A percentile compares a stretch with the other conserved stretches of the same genome.
phyloP scores from a whole-genome alignment of 2,329 filamentous ascomycete genomes.

The Talaromyces piceae region DNA sequence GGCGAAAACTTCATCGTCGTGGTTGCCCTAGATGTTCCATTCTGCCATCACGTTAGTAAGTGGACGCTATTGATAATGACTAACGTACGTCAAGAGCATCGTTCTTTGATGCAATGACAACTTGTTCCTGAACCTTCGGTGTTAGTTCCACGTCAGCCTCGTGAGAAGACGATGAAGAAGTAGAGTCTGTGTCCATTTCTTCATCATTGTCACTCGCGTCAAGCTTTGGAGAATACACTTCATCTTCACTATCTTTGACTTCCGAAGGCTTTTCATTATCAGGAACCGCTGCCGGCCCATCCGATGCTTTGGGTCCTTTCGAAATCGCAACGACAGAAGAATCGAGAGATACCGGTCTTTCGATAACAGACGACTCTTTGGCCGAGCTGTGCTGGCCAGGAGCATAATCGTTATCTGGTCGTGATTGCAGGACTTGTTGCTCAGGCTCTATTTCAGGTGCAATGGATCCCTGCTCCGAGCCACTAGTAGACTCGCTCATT shows the following conservation, averaged over 20 bases:
- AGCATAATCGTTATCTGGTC: not conserved
- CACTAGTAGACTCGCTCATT: slow-evolving; percentile 33
- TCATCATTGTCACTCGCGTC: slow-evolving; percentile 16
- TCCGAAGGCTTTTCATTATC: slow-evolving; percentile 53
- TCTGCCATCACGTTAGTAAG: slow-evolving; percentile 25
- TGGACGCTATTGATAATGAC: slow-evolving; percentile 11
- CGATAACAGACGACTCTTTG: not conserved
- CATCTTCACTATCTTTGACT: slow-evolving; percentile 22
- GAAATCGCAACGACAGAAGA: not conserved
- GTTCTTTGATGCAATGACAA: slow-evolving; percentile 19
- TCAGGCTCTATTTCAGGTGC: slow-evolving; percentile 10
- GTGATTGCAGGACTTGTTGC: not conserved
- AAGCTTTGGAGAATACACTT: slow-evolving; percentile 19
- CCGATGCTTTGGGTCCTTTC: slow-evolving; percentile 9
- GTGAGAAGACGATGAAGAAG: slow-evolving; percentile 16
- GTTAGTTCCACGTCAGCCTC: slow-evolving; percentile 27
- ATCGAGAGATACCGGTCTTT: not conserved
- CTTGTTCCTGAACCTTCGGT: slow-evolving; percentile 22
- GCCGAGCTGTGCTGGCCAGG: not conserved
- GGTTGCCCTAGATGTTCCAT: slow-evolving; percentile 14
- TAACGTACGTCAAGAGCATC: slow-evolving; percentile 27
- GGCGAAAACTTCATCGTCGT: slow-evolving; percentile 44
- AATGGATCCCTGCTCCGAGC: slow-evolving; percentile 15
- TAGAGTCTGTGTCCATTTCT: slow-evolving; percentile 17
- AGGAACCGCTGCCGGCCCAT: slow-evolving; percentile 30